Percentiles rank a stretch among this genome's conserved stretches.
Conservation (phyloP, 495 filamentous ascomycete genomes). For the Trichoderma virens region DNA sequence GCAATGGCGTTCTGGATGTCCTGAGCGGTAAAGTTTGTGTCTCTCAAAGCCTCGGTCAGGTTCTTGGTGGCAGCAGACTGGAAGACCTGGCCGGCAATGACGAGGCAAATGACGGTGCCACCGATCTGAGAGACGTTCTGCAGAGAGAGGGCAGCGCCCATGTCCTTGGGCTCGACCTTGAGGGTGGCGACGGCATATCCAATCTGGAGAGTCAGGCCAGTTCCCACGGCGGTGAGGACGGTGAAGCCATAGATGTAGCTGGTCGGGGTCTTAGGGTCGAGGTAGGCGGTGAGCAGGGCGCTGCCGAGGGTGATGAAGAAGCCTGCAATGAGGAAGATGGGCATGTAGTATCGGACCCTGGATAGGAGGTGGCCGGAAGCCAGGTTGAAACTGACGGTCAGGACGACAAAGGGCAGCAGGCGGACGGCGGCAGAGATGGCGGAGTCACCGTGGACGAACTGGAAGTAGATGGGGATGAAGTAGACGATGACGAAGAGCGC, state of each 20-base stretch:
- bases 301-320: conserved; percentile 41
- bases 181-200: conserved; percentile 48
- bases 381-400: conserved; percentile 40
- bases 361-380: conserved; percentile 44
- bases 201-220: conserved; percentile 44
- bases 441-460: conserved; percentile 44
- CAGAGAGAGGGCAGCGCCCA: conserved; percentile 41
- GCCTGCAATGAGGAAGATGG: conserved; percentile 47
- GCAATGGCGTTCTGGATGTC: conserved; percentile 25
- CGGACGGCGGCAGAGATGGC: conserved; percentile 45
- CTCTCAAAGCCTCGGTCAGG: conserved; percentile 30
- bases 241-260: conserved; percentile 46
- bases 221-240: conserved; percentile 46
- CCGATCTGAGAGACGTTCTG: conserved; percentile 48
- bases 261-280: conserved; percentile 23
- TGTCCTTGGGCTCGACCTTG: conserved; percentile 29
- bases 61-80: conserved; percentile 34
- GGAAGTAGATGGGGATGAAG: conserved; percentile 52
- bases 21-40: conserved; percentile 18
- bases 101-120: conserved; percentile 45
- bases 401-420: conserved; percentile 50
- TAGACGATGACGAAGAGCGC: conserved; percentile 34
- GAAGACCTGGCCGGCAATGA: conserved; percentile 51
- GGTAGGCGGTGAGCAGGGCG: conserved; percentile 42
- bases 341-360: conserved; percentile 47